phyloP scores from a whole-genome alignment of 2,329 filamentous ascomycete species.

The Polychaeton citri region DNA sequence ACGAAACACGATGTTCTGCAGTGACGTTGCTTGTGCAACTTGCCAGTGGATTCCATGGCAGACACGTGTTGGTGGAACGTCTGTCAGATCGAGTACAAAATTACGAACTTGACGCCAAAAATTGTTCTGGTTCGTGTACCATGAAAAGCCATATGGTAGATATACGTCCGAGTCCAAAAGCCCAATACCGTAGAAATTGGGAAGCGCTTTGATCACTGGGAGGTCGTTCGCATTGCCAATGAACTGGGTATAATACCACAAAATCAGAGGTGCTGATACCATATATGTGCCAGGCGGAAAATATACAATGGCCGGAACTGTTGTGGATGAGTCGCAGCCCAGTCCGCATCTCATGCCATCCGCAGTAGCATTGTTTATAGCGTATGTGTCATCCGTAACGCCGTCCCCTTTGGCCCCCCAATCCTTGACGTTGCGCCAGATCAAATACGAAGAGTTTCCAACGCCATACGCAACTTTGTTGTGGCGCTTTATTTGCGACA shows the following conservation, averaged over 20 bases:
- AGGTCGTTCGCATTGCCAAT: constrained; percentile 63
- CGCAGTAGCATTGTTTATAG: constrained; percentile 74
- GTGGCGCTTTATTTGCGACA: constrained; percentile 28
- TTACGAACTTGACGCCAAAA: constrained; percentile 44
- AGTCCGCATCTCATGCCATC: constrained; percentile 67
- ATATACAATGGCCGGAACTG: constrained; percentile 76
- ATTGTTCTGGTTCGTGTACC: constrained; percentile 42
- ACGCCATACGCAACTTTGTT: constrained; percentile 20
- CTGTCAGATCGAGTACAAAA: constrained; percentile 34
- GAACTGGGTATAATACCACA: constrained; percentile 89
- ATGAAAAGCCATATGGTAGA: constrained; percentile 38
- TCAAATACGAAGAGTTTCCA: constrained; percentile 45
- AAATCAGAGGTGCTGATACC: constrained; percentile 64
- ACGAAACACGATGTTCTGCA: constrained; percentile 49
- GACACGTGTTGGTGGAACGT: neutral
- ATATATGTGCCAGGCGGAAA: constrained; percentile 81
- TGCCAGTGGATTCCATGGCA: constrained; percentile 39
- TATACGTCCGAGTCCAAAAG: constrained; percentile 87
- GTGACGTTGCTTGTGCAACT: constrained; percentile 42
- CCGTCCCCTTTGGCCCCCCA: constrained; percentile 42
- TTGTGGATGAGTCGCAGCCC: constrained; percentile 71
- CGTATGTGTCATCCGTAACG: constrained; percentile 67
- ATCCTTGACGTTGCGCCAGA: constrained; percentile 37
- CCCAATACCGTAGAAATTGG: constrained; percentile 64
- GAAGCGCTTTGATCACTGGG: constrained; percentile 42